Evolutionary conservation across 345 rosid species (phyloP).

Genomic region (Barbarea vulgaris): DNA sequence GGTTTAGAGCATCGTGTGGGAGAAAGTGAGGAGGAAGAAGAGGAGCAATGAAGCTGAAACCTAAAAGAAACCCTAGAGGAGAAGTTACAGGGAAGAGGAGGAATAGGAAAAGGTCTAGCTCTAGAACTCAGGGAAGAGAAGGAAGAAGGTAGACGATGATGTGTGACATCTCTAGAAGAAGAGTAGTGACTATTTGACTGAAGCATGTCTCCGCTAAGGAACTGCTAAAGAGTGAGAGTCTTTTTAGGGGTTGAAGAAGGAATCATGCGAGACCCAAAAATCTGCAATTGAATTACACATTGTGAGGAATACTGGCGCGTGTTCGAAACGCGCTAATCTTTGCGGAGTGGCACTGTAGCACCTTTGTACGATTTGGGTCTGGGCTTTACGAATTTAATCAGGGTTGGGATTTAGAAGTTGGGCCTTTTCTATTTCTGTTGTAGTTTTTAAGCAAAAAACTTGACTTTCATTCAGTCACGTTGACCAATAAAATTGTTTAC

Average conservation of each 20-base stretch:
- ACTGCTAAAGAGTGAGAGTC: not conserved
- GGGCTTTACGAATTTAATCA: not conserved
- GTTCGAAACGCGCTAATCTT: not conserved
- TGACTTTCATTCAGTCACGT: no score
- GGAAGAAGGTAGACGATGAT: conserved; percentile 16
- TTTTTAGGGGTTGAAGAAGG: not conserved
- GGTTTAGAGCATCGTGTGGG: conserved; percentile 46
- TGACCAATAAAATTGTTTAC: no score
- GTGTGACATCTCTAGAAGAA: conserved; percentile 16
- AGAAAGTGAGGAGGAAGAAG: conserved; percentile 45
- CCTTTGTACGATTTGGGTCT: not conserved
- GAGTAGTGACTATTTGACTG: conserved; percentile 25
- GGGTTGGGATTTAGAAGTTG: not conserved
- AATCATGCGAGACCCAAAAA: not conserved
- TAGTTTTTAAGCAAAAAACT: no score
- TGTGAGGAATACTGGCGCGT: not conserved
- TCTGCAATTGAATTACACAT: not conserved
- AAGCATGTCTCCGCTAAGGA: conserved; percentile 32
- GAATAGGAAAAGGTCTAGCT: conserved; percentile 1
- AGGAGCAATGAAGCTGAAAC: conserved; percentile 56
- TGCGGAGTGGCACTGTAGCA: not conserved
- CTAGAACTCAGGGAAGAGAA: conserved; percentile 12
- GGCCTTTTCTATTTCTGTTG: not conserved
- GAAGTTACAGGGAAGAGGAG: conserved; percentile 33
- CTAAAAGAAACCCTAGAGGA: conserved; percentile 42